A percentile compares a stretch with the other conserved stretches of the same genome.
Evolutionary conservation across 257 asterid genomes (phyloP).

Genomic region (Catharanthus roseus): DNA sequence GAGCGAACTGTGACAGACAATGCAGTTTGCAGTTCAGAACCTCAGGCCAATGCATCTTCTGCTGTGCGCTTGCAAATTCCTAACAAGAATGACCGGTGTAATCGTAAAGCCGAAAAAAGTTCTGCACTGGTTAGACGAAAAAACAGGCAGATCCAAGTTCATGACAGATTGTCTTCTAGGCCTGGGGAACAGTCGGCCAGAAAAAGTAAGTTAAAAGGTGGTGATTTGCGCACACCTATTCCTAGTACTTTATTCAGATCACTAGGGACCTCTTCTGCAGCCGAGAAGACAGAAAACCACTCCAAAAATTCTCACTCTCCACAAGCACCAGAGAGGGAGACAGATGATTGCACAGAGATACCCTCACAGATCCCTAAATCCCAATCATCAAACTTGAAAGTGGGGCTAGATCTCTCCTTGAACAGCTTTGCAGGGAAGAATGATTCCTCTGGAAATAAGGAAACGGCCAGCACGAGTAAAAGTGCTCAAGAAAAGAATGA

Average conservation of each 20-base stretch:
- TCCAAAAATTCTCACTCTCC: not conserved
- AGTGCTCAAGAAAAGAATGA: conserved; percentile 1
- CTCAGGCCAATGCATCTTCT: conserved; percentile 27
- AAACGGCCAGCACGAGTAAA: conserved; percentile 13
- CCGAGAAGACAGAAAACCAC: not conserved
- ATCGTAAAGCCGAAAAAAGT: conserved; percentile 30
- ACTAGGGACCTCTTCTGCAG: conserved; percentile 4
- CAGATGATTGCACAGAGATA: not conserved
- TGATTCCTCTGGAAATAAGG: conserved; percentile 13
- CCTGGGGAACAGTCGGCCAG: conserved; percentile 10
- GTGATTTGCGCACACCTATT: not conserved
- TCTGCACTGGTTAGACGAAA: conserved; percentile 25
- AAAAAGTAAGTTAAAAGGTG: not conserved
- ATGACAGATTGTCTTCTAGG: conserved; percentile 17
- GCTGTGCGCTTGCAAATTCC: conserved; percentile 8
- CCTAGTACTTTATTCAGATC: not conserved
- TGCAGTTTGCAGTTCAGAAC: conserved; percentile 31
- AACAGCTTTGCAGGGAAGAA: conserved; percentile 37
- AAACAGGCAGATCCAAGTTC: conserved; percentile 21
- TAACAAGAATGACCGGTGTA: conserved; percentile 20
- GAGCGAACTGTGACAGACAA: conserved; percentile 25
- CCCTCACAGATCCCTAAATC: not conserved
- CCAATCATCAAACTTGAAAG: conserved; percentile 16
- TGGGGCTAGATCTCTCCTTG: conserved; percentile 53
- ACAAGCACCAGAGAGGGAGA: conserved; percentile 8